Evolutionary conservation across 352 stramenopile species (phyloP).

Genomic region (Phytophthora vignae): DNA sequence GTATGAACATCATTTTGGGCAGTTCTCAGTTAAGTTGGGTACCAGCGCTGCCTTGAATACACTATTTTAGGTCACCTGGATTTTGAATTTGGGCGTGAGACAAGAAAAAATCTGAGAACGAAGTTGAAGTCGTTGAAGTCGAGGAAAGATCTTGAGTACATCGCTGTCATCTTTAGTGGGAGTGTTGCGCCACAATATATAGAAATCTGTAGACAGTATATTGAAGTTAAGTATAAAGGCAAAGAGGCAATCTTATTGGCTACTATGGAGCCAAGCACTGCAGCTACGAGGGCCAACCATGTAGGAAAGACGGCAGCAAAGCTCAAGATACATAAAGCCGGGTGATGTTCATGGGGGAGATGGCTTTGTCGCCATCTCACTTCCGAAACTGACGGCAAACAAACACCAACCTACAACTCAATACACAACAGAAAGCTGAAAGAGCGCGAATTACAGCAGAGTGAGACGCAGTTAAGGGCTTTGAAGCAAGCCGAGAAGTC

Average conservation of each 20-base stretch:
- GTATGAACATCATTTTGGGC: no score
- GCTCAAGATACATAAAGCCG: background rate
- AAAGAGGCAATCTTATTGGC: no score
- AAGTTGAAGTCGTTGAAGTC: background rate
- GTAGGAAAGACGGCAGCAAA: background rate
- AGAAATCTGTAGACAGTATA: background rate
- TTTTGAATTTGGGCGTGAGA: no score
- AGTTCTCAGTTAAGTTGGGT: no score
- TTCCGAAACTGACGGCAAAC: background rate
- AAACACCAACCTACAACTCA: background rate
- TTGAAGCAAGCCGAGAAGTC: no score
- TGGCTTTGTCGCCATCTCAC: background rate
- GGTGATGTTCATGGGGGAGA: background rate
- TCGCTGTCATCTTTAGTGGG: slow-evolving; percentile 5
- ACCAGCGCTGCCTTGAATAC: no score
- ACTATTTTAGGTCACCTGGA: no score
- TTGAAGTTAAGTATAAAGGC: no score
- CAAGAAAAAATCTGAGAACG: no score
- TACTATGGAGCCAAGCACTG: no score
- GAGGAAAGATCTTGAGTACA: background rate
- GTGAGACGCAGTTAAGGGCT: no score
- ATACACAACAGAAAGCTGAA: background rate
- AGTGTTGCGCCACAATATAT: slow-evolving; percentile 1
- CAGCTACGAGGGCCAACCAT: background rate
- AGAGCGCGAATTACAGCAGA: no score